phyloP scores from a whole-genome alignment of 148 eudicot species.

The Rhododendron griersonianum region DNA sequence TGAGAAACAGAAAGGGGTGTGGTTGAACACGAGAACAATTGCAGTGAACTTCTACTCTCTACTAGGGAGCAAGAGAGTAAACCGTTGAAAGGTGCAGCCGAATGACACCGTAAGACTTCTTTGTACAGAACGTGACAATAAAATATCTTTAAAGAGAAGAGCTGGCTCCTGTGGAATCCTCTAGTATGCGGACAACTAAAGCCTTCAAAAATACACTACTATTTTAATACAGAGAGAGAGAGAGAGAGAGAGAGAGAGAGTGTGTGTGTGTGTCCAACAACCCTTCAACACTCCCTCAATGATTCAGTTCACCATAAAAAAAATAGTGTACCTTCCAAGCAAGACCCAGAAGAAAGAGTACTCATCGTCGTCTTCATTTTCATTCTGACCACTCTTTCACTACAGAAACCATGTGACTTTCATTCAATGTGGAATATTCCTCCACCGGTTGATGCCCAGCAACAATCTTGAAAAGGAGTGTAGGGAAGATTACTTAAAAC shows the following conservation, averaged over 20 bases:
- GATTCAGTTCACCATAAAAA: neutral
- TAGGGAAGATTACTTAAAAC: neutral
- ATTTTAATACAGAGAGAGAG: neutral
- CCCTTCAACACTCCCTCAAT: slow-evolving; percentile 14
- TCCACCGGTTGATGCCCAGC: neutral
- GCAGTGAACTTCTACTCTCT: neutral
- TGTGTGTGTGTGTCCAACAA: neutral
- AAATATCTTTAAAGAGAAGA: neutral
- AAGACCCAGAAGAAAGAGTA: neutral
- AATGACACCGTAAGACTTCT: neutral
- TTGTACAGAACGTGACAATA: neutral
- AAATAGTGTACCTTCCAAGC: neutral
- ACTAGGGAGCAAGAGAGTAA: neutral
- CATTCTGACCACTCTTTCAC: neutral
- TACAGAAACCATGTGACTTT: neutral
- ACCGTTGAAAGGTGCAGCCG: neutral
- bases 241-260: neutral
- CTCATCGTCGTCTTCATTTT: neutral
- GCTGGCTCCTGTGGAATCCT: neutral
- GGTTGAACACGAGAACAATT: neutral
- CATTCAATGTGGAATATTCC: neutral
- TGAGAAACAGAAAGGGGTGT: neutral
- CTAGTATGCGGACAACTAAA: neutral
- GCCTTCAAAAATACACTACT: neutral
- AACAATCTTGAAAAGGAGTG: neutral